Conservation (phyloP, 305 asterid genomes). For the Rubia balearica region DNA sequence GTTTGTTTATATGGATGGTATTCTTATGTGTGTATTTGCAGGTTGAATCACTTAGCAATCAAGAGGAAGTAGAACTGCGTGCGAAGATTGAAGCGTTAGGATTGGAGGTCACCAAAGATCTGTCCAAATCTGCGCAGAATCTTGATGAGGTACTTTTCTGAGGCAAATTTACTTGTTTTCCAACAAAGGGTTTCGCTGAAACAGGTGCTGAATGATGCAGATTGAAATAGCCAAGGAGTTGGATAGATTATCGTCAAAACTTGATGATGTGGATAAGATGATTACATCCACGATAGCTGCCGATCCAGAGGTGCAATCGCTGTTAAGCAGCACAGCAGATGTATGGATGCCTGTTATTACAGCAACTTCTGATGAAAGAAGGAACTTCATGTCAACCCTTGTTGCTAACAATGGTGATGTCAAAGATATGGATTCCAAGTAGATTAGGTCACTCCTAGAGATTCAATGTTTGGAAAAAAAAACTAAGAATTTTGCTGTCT, state of each 20-base stretch:
- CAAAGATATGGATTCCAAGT: constrained; percentile 32
- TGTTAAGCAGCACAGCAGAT: constrained; percentile 75
- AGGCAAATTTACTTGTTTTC: not conserved
- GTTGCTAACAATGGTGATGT: constrained; percentile 38
- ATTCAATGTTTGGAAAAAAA: not conserved
- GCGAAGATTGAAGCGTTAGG: constrained; percentile 83
- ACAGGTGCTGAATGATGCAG: constrained; percentile 27
- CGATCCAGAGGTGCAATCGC: constrained; percentile 64
- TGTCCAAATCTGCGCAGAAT: constrained; percentile 54
- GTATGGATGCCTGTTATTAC: constrained; percentile 91
- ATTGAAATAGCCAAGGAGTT: constrained; percentile 75
- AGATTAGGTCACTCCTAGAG: not conserved
- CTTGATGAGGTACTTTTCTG: constrained; percentile 48
- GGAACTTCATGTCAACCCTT: constrained; percentile 37
- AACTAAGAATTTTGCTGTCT: too few relatives aligned
- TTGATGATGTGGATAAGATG: constrained; percentile 71
- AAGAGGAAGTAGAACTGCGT: constrained; percentile 91
- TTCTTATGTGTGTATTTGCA: constrained; percentile 18
- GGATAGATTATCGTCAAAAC: constrained; percentile 74
- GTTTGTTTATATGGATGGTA: not conserved
- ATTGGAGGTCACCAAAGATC: constrained; percentile 59
- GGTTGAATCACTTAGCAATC: constrained; percentile 87
- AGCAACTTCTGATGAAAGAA: constrained; percentile 72
- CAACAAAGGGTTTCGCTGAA: not conserved
- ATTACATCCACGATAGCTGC: constrained; percentile 69